Percentiles rank a stretch among this genome's conserved stretches.
These are phyloP conservation scores for Leavenworthia alabamica DNA, from an alignment of 345 rosid species.

Conservation along the genomic window DNA sequence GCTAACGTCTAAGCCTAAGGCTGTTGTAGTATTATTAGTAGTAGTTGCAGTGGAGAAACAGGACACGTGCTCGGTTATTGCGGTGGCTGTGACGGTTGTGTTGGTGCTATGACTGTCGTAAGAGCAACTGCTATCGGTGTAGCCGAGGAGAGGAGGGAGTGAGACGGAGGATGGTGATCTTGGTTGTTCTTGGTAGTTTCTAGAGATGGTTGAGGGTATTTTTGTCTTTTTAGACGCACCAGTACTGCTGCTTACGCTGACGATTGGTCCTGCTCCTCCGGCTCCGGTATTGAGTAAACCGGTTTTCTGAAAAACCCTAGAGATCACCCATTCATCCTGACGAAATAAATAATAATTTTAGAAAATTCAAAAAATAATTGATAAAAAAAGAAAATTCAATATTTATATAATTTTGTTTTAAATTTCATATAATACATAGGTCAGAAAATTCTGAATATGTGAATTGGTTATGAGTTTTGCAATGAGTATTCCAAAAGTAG, in stretches of 20 bases:
- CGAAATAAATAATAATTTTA: neutral
- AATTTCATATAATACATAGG: too few relatives aligned
- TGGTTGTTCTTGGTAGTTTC: slow-evolving; percentile 41
- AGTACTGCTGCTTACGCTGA: slow-evolving; percentile 12
- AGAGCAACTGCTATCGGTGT: slow-evolving; percentile 49
- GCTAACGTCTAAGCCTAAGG: slow-evolving; percentile 22
- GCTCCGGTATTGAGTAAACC: slow-evolving; percentile 33
- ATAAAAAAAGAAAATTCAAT: neutral
- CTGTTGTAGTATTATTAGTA: slow-evolving; percentile 38
- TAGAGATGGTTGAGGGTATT: slow-evolving; percentile 22
- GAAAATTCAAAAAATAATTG: neutral
- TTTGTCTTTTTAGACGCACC: slow-evolving; percentile 43
- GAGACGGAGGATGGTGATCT: slow-evolving; percentile 72
- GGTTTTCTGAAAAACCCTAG: slow-evolving; percentile 79
- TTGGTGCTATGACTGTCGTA: slow-evolving; percentile 63
- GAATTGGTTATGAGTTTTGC: slow-evolving; percentile 22
- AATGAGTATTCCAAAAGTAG: slow-evolving; percentile 25
- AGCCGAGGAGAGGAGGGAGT: slow-evolving; percentile 64
- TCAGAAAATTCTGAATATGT: slow-evolving; percentile 21
- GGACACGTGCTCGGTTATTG: slow-evolving; percentile 93
- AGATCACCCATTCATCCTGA: slow-evolving; percentile 97
- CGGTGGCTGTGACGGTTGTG: slow-evolving; percentile 41
- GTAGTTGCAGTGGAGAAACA: slow-evolving; percentile 96
- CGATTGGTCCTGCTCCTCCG: neutral
- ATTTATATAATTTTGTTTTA: too few relatives aligned